Evolutionary conservation across 2,329 filamentous ascomycete species (phyloP), one percentile per base, ranked within the genome.

Genomic region (Exophiala sp.): DNA sequence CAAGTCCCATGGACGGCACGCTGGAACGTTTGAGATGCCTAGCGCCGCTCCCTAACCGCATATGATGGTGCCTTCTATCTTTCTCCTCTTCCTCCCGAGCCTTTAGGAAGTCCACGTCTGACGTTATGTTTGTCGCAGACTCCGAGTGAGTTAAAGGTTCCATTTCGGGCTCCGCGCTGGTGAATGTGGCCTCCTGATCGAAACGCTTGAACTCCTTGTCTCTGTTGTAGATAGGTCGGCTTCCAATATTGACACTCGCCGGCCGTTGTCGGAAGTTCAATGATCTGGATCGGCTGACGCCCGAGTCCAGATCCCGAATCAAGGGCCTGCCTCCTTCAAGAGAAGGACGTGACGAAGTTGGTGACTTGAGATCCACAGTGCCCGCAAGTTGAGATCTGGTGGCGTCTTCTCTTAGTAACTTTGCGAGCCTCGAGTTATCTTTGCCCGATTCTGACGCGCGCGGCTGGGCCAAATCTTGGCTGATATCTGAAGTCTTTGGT

Each of bases 51-150:
- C 74, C 79, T 23, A 73, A 67, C 27, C 79, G 74, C 59, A 75
- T 73, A 50, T 80, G 72, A 58, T 68, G 67, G 73, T 76, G 62
- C 68, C 81, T 78, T 39, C 73, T 70, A 43, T 80, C 80, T 1
- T 73, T 81, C 72, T 76, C 77, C 54, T 77, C 74, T 30, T 74
- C 75, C 62, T 95, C 88, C 68, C 86, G 82, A 1, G 81, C 82
- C 34, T 86, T 82, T 14, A 96, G 72, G 62, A 88, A 94, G 37
- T 93, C 88, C 18, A 95, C 80, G 59, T 93, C 88, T 1, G 86
- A 90, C 52, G 82, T 72, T 56, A 93, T 86, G 50, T 79, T 82
- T 43, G 73, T 77, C 14, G 82, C 80, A n/a, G 82, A 80, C 4
- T 72, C 67, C 1, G 75, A 57, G 65, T 69, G 54, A 16, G 48